A percentile compares a stretch with the other conserved stretches of the same genome.
Evolutionary conservation across 805 yeast species (phyloP).

Genomic region (Candida arabinofermentans): DNA sequence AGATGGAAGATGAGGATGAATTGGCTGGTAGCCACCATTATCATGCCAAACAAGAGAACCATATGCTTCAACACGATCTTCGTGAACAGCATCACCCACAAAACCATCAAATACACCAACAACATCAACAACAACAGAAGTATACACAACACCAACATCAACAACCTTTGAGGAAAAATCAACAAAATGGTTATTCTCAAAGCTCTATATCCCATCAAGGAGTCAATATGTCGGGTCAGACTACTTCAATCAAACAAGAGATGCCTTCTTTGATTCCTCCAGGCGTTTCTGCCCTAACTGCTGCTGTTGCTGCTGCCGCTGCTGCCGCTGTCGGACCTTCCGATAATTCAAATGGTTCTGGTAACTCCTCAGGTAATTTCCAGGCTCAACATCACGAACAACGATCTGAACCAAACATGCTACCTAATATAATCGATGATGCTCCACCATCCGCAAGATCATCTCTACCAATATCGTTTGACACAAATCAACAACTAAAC

Average conservation of each 20-base stretch:
- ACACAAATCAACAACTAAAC: slow-evolving; percentile 41
- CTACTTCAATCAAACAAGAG: neutral
- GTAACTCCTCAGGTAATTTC: too few species aligned
- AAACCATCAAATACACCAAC: slow-evolving; percentile 8
- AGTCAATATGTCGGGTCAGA: neutral
- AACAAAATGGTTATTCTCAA: neutral
- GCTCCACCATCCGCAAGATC: slow-evolving; percentile 24
- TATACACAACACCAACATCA: slow-evolving; percentile 20
- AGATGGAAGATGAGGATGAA: neutral
- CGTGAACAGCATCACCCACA: too few species aligned
- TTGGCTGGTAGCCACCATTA: too few species aligned
- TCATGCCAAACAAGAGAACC: too few species aligned
- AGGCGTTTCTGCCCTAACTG: neutral
- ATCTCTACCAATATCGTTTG: slow-evolving; percentile 14
- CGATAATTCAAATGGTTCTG: neutral
- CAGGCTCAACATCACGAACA: neutral
- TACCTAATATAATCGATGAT: slow-evolving; percentile 29
- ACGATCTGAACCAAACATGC: slow-evolving; percentile 19
- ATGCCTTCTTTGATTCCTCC: neutral
- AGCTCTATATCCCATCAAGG: neutral
- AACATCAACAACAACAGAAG: slow-evolving; percentile 14
- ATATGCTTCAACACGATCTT: too few species aligned
- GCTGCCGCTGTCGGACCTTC: neutral
- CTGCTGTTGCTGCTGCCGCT: slow-evolving; percentile 1
- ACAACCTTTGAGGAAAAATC: slow-evolving; percentile 17